Base-by-base conservation (phyloP, 306 rosid genomes). In the Begonia masoniana region DNA sequence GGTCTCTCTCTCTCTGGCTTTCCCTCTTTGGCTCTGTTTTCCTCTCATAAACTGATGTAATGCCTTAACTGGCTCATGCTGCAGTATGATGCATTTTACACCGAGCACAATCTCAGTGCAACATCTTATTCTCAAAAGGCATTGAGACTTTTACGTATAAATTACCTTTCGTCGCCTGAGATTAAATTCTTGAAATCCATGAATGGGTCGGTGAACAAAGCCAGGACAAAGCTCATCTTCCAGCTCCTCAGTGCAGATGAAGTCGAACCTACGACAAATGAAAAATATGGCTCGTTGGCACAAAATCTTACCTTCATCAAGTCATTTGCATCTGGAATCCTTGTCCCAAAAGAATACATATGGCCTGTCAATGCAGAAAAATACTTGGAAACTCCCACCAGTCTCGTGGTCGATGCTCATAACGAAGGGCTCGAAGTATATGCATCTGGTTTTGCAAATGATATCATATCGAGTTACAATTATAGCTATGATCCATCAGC, bases 361-460 rank as follows among this genome's bases (percentile, higher is more conserved):
- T 75, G 72, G 82, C 87, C 96, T 2, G 36, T 83, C 10, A 63
- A 59, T 26, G 43, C 61, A 15, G 74, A 71, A 47, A 72, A 67
- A 16, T 86, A 79, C 47, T 65, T 92, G 68, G 86, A 63, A 3
- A 67, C 41, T 39, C 78, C 82, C 43, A 77, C 93, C 11, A 70
- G 65, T 14, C 75, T 92, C 4, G 96, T 86, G 15, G 51, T 64
- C 7, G 88, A 86, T 66, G 96, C 96, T 23, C 99, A 92, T 66
- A 79, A 75, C 64, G 60, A 43, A 60, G 96, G 99, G 47, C 73
- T 92, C 17, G 94, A 86, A 71, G 78, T 86, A 50, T 74, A 77
- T 74, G 99, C 94, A 59, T 77, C 74, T 58, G 96, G 93, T 69
- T 91, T 91, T 26, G 77, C 93, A 31, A 91, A 86, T 48, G 99